Percentiles rank a stretch among this genome's conserved stretches.
Evolutionary conservation across 2,329 filamentous ascomycete genomes (phyloP).

Genomic region (Fusarium udum): DNA sequence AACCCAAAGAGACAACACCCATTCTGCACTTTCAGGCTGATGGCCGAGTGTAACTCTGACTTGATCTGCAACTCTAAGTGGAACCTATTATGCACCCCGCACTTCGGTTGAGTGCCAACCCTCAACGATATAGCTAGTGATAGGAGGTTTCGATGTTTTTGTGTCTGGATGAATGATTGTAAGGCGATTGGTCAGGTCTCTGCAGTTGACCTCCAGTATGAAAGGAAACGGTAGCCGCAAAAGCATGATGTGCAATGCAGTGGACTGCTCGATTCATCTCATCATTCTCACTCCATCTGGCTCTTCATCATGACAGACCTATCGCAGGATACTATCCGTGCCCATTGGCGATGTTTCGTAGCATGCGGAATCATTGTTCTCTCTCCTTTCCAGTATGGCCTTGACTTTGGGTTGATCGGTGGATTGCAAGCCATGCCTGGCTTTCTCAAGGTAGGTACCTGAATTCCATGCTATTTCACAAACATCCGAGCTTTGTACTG

Average conservation of each 20-base stretch:
- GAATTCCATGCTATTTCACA: not conserved
- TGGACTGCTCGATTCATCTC: not conserved
- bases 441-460: conserved; percentile 21
- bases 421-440: conserved; percentile 38
- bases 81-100: conserved; percentile 13
- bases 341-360: conserved; percentile 37
- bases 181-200: not conserved
- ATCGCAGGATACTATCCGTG: conserved; percentile 31
- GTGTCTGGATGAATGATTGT: not conserved
- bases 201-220: not conserved
- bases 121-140: not conserved
- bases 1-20: not conserved
- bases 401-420: conserved; percentile 38
- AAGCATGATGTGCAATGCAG: not conserved
- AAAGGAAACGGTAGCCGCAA: not conserved
- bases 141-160: not conserved
- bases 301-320: conserved; percentile 7
- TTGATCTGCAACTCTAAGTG: not conserved
- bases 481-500: not conserved
- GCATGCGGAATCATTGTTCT: conserved; percentile 35
- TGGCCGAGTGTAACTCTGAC: not conserved
- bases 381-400: conserved; percentile 38
- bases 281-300: not conserved
- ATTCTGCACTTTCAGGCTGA: not conserved
- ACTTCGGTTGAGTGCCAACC: not conserved